phyloP scores from a whole-genome alignment of 2,329 filamentous ascomycete genomes.

The Colletotrichum limetticola region DNA sequence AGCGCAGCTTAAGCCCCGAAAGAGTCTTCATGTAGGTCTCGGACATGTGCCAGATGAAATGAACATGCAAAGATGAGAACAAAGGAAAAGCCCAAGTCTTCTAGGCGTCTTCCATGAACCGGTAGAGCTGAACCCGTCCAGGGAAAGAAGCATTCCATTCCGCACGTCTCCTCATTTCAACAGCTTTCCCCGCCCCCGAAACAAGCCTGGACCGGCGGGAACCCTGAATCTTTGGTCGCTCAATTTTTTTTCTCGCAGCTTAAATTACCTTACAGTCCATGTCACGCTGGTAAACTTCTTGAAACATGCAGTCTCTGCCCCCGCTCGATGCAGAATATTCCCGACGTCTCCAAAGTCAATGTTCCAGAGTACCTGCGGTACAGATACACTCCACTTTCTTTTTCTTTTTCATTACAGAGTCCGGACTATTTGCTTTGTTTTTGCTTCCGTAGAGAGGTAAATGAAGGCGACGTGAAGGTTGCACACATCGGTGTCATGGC shows the following conservation, averaged over 20 bases:
- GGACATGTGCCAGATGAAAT: slow-evolving; percentile 17
- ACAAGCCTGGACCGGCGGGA: slow-evolving; percentile 3
- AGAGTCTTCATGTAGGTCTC: slow-evolving; percentile 10
- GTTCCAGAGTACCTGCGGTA: too few relatives aligned
- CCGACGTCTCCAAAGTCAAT: background rate
- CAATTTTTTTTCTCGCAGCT: background rate
- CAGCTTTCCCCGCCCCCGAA: slow-evolving; percentile 25
- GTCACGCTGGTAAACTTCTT: slow-evolving; percentile 16
- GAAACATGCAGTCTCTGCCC: slow-evolving; percentile 24
- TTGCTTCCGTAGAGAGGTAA: background rate
- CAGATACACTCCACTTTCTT: background rate
- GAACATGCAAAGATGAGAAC: background rate
- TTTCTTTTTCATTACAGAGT: background rate
- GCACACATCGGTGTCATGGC: background rate
- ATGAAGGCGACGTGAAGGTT: background rate
- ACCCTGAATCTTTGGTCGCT: slow-evolving; percentile 8
- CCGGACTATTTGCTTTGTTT: background rate
- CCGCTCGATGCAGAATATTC: slow-evolving; percentile 1
- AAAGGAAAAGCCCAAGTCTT: slow-evolving; percentile 8
- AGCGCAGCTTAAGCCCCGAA: slow-evolving; percentile 22
- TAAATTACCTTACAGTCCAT: slow-evolving; percentile 1
- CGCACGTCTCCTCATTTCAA: background rate
- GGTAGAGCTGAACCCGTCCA: background rate
- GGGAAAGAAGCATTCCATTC: slow-evolving; percentile 24
- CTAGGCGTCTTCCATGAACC: slow-evolving; percentile 15